These are phyloP conservation scores for Aegilops umbellulata DNA, from an alignment of 176 grass and related monocot genomes.

Conservation along the genomic window DNA sequence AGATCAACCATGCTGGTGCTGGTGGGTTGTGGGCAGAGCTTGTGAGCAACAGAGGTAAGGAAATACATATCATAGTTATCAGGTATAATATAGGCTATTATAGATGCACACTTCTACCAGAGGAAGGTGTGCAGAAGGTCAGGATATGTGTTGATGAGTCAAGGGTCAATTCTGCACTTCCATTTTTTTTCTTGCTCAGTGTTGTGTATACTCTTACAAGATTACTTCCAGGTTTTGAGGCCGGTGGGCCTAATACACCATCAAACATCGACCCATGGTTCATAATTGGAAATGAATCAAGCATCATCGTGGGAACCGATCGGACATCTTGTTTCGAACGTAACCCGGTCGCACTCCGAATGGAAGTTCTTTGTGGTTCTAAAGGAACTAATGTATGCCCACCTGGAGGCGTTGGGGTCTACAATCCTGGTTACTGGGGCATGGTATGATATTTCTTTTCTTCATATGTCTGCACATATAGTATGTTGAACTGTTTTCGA, in stretches of 20 bases:
- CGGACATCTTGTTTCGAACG: conserved; percentile 60
- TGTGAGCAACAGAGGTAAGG: conserved; percentile 84
- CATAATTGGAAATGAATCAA: conserved; percentile 72
- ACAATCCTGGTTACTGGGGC: conserved; percentile 94
- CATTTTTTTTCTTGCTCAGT: neutral
- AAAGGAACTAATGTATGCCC: conserved; percentile 59
- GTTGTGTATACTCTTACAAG: conserved; percentile 8
- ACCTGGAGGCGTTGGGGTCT: conserved; percentile 74
- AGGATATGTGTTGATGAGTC: neutral
- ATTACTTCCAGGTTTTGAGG: conserved; percentile 73
- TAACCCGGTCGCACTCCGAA: conserved; percentile 75
- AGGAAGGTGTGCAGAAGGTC: neutral
- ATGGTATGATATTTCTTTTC: conserved; percentile 59
- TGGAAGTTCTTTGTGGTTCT: conserved; percentile 73
- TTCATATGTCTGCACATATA: neutral
- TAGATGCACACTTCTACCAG: neutral
- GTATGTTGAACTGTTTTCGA: neutral
- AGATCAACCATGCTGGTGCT: conserved; percentile 96
- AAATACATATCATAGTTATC: neutral
- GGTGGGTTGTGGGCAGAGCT: conserved; percentile 97
- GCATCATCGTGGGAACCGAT: conserved; percentile 66
- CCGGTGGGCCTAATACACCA: conserved; percentile 80
- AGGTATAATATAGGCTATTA: neutral
- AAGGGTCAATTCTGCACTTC: neutral
- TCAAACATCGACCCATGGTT: conserved; percentile 89